These are phyloP conservation scores for Aphanomyces cochlioides DNA, from an alignment of 352 stramenopile species.

Conservation along the genomic window DNA sequence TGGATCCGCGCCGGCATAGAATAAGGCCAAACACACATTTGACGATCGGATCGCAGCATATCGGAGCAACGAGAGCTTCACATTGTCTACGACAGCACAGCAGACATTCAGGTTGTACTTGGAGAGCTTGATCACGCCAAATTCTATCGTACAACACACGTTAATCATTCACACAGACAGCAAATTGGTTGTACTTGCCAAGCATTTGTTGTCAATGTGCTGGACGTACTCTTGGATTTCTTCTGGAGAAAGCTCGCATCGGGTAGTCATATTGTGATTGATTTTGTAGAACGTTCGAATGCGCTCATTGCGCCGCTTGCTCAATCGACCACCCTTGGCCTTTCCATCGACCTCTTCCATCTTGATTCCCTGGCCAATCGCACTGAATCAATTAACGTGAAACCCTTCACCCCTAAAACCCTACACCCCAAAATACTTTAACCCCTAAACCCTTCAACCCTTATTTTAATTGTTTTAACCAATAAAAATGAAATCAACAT, in stretches of 20 bases:
- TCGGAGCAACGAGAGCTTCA: constrained; percentile 5
- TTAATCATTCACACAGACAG: background rate
- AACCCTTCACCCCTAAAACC: too few relatives aligned
- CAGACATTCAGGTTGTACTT: constrained; percentile 30
- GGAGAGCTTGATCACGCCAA: constrained; percentile 29
- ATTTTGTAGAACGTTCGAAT: constrained; percentile 30
- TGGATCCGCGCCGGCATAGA: constrained; percentile 27
- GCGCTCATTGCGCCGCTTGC: constrained; percentile 27
- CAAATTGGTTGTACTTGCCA: constrained; percentile 10
- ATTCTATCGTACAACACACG: constrained; percentile 10
- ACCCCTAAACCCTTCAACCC: too few relatives aligned
- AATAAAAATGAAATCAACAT: background rate
- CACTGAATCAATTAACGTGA: too few relatives aligned
- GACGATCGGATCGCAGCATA: constrained; percentile 24
- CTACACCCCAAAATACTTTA: too few relatives aligned
- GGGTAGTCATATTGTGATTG: constrained; percentile 17
- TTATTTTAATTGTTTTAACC: background rate
- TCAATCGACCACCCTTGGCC: constrained; percentile 3
- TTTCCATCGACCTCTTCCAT: background rate
- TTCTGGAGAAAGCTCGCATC: constrained; percentile 4
- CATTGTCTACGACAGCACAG: constrained; percentile 9
- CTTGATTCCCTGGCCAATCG: too few relatives aligned
- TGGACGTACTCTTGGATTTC: constrained; percentile 19
- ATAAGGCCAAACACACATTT: constrained; percentile 13
- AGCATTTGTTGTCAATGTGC: constrained; percentile 23